These are phyloP conservation scores for Daldinia bambusicola DNA, from an alignment of 495 filamentous ascomycete species.

Conservation along the genomic window DNA sequence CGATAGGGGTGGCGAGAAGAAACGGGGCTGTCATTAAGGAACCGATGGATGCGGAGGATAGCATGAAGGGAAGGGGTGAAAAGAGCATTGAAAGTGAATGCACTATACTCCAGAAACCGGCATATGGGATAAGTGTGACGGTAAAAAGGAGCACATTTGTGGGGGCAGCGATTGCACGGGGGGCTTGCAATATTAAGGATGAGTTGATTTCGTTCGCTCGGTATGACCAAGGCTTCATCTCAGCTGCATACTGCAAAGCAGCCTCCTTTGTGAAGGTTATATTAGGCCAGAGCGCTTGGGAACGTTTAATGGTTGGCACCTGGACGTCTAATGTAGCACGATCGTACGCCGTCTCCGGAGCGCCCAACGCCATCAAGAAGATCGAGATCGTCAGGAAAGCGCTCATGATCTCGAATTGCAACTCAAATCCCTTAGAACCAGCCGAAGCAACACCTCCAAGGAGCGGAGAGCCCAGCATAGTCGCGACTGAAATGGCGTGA, in stretches of 20 bases:
- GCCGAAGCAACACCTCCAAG: slow-evolving; percentile 59
- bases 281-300: slow-evolving; percentile 48
- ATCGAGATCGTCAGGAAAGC: slow-evolving; percentile 57
- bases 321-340: slow-evolving; percentile 45
- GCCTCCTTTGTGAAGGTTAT: slow-evolving; percentile 47
- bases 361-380: slow-evolving; percentile 55
- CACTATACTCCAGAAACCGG: slow-evolving; percentile 55
- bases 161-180: slow-evolving; percentile 58
- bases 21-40: slow-evolving; percentile 56
- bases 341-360: slow-evolving; percentile 62
- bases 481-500: slow-evolving; percentile 53
- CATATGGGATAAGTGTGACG: slow-evolving; percentile 54
- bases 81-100: slow-evolving; percentile 59
- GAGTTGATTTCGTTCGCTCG: slow-evolving; percentile 38
- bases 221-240: slow-evolving; percentile 55
- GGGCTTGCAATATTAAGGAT: slow-evolving; percentile 50
- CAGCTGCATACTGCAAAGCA: slow-evolving; percentile 48
- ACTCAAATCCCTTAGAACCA: slow-evolving; percentile 48
- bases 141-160: slow-evolving; percentile 56
- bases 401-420: slow-evolving; percentile 60
- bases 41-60: slow-evolving; percentile 53
- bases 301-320: slow-evolving; percentile 46
- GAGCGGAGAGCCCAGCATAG: slow-evolving; percentile 61
- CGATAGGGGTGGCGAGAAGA: slow-evolving; percentile 48
- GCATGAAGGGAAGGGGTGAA: slow-evolving; percentile 55